Evolutionary conservation across 768 basidiomycete genomes (phyloP).

Genomic region (Tephrocybe rancida): DNA sequence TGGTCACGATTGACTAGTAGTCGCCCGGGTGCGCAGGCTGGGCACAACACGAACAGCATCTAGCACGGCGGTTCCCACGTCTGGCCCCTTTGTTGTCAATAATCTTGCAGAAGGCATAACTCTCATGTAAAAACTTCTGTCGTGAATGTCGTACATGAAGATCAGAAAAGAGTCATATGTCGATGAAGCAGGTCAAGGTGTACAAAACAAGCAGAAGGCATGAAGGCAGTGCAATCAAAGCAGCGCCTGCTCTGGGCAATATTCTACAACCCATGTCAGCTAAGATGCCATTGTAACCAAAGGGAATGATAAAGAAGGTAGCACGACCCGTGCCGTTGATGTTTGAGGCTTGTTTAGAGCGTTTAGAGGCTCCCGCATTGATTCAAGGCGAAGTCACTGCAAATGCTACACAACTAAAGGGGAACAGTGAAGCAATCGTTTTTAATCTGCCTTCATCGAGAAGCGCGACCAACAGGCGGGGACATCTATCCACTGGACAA

Average conservation of each 20-base stretch:
- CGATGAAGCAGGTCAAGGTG: too few relatives aligned
- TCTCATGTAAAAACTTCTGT: too few relatives aligned
- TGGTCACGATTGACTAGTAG: too few relatives aligned
- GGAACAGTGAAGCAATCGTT: conserved; percentile 36
- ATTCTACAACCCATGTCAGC: conserved; percentile 88
- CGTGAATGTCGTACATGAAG: too few relatives aligned
- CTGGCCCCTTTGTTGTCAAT: too few relatives aligned
- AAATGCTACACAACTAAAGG: conserved; percentile 51
- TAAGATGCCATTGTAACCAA: conserved; percentile 88
- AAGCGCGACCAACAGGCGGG: conserved; percentile 80
- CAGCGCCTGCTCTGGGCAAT: conserved; percentile 73
- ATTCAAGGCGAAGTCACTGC: conserved; percentile 58
- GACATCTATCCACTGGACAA: conserved; percentile 80
- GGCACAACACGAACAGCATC: too few relatives aligned
- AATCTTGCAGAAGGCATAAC: too few relatives aligned
- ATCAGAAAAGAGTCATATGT: too few relatives aligned
- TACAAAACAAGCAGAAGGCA: too few relatives aligned
- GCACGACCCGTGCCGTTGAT: conserved; percentile 71
- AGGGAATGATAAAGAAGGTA: conserved; percentile 67
- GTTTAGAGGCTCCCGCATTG: conserved; percentile 77
- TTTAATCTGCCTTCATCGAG: conserved; percentile 73
- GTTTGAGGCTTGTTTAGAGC: conserved; percentile 82
- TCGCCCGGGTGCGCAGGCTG: too few relatives aligned
- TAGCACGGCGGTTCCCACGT: too few relatives aligned
- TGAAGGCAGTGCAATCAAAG: too few relatives aligned